Conservation (phyloP, 75 land plant genomes). For the Isoetes taiwanensis region DNA sequence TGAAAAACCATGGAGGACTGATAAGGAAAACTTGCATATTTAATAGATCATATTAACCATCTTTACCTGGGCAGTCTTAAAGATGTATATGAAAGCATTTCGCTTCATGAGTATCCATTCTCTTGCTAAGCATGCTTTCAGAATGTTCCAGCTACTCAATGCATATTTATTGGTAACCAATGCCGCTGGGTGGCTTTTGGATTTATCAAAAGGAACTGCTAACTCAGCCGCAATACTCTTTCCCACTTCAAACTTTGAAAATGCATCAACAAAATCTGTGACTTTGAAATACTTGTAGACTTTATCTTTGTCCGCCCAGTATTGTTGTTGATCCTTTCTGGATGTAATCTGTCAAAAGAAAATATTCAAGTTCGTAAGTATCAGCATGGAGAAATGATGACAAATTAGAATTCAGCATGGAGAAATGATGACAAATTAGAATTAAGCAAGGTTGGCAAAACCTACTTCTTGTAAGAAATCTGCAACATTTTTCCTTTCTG, state of each 20-base stretch:
- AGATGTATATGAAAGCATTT: constrained; percentile 66
- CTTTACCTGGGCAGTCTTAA: constrained; percentile 39
- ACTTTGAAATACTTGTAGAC: constrained; percentile 60
- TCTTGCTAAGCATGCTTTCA: constrained; percentile 54
- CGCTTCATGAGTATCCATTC: constrained; percentile 74
- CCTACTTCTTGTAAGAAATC: constrained; percentile 23
- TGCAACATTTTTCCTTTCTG: constrained; percentile 26
- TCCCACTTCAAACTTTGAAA: constrained; percentile 60
- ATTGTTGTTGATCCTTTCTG: constrained; percentile 82
- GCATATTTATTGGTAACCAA: constrained; percentile 36
- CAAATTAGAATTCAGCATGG: too few species aligned
- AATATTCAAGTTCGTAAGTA: too few species aligned
- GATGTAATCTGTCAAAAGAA: constrained; percentile 56
- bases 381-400: too few species aligned
- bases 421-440: too few species aligned
- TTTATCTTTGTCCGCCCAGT: constrained; percentile 47
- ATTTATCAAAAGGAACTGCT: constrained; percentile 48
- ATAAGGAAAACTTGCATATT: too few species aligned
- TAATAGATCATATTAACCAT: too few species aligned
- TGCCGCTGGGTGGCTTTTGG: constrained; percentile 53
- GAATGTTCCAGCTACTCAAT: constrained; percentile 44
- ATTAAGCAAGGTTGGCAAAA: too few species aligned
- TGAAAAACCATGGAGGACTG: too few species aligned
- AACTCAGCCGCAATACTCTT: constrained; percentile 32
- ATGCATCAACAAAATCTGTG: constrained; percentile 46